Percentiles rank a stretch among this genome's conserved stretches.
Evolutionary conservation across 805 yeast genomes (phyloP).

Genomic region (Barnettozyma botsteinii): DNA sequence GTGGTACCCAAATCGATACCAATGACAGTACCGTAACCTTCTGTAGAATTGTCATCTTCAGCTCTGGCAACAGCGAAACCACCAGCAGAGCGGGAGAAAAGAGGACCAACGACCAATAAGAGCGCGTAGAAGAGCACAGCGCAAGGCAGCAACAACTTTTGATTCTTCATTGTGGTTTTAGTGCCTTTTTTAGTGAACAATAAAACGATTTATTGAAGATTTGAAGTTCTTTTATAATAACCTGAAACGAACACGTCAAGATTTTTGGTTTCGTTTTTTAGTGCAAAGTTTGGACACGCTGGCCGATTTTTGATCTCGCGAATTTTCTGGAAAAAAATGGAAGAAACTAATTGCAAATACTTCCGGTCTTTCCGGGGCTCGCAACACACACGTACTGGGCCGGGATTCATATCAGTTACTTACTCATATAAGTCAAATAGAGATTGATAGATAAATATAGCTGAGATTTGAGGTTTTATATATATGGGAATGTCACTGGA

Average conservation of each 20-base stretch:
- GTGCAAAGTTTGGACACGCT: conserved; percentile 1
- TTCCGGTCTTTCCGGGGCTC: no score
- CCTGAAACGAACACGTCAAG: neutral
- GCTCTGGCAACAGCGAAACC: conserved; percentile 23
- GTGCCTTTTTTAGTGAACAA: neutral
- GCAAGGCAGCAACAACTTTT: conserved; percentile 29
- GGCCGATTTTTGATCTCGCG: neutral
- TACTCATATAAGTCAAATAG: no score
- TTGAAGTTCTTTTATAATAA: neutral
- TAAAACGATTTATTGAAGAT: neutral
- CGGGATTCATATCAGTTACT: no score
- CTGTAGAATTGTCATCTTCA: conserved; percentile 30
- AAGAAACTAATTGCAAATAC: no score
- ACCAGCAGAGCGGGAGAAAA: conserved; percentile 11
- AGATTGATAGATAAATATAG: no score
- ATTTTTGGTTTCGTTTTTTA: no score
- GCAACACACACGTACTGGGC: no score
- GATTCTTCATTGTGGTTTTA: conserved; percentile 17
- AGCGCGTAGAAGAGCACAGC: conserved; percentile 28
- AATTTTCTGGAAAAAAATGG: neutral
- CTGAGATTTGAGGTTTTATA: no score
- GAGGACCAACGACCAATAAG: conserved; percentile 23
- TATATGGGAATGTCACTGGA: neutral
- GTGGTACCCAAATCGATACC: conserved; percentile 98
- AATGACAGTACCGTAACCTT: conserved; percentile 60